Evolutionary conservation across 1,284 basidiomycete species (phyloP).

Genomic region (Microbotryum violaceum): DNA sequence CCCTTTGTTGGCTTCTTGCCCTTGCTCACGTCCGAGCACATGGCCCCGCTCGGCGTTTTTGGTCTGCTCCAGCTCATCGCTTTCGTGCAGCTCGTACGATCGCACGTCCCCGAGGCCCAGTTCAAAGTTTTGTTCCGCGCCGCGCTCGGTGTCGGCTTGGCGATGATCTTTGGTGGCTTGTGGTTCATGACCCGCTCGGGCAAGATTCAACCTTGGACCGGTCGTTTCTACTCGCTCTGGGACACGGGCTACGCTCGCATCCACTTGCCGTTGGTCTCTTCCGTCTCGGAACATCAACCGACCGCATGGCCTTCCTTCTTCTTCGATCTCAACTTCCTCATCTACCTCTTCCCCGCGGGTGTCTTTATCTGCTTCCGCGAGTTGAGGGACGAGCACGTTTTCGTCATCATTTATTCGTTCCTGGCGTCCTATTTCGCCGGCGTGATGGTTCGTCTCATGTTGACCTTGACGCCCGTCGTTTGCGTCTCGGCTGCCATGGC

Average conservation of each 20-base stretch:
- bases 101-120: constrained; percentile 84
- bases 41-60: constrained; percentile 96
- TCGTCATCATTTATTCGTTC: constrained; percentile 96
- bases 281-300: constrained; percentile 99
- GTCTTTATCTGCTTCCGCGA: constrained; percentile 89
- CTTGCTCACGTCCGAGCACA: constrained; percentile 95
- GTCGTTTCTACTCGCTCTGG: constrained; percentile 98
- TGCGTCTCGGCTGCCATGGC: constrained; percentile 88
- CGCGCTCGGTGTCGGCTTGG: constrained; percentile 53
- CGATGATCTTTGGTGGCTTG: constrained; percentile 51
- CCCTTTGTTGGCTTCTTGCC: constrained; percentile 99
- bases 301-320: constrained; percentile 99
- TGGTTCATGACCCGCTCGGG: constrained; percentile 74
- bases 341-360: constrained; percentile 96
- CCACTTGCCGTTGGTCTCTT: constrained; percentile 70
- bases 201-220: constrained; percentile 98
- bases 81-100: constrained; percentile 80
- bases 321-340: constrained; percentile 96
- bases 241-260: constrained; percentile 84
- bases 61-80: constrained; percentile 96
- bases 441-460: constrained; percentile 96
- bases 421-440: constrained; percentile 97
- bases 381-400: constrained; percentile 92
- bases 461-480: constrained; percentile 83
- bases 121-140: constrained; percentile 79